Evolutionary conservation across 306 rosid species (phyloP).

Genomic region (Quercus ilex): DNA sequence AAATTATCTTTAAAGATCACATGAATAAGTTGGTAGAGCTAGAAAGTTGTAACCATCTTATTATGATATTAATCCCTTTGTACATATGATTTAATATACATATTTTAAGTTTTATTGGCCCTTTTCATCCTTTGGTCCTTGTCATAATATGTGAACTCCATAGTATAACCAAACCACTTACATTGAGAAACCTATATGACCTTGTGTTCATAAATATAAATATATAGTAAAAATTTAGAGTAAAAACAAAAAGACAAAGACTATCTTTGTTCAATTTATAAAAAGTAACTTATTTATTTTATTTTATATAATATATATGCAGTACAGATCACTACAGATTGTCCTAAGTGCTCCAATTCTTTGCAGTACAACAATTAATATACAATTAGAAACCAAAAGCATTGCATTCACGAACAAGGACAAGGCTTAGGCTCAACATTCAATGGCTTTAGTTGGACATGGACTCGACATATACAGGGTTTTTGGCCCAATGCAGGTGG

Average conservation of each 20-base stretch:
- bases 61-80: background rate
- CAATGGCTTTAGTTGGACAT: background rate
- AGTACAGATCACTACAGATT: background rate
- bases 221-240: too few species aligned
- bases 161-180: background rate
- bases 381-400: too few species aligned
- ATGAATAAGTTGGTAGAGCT: background rate
- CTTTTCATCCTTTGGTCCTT: background rate
- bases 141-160: background rate
- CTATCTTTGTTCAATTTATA: background rate
- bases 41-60: background rate
- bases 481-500: background rate
- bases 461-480: background rate
- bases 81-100: background rate
- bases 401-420: too few species aligned
- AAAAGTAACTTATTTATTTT: background rate
- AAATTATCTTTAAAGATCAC: background rate
- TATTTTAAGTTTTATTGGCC: background rate
- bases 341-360: background rate
- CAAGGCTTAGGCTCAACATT: too few species aligned
- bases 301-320: too few species aligned
- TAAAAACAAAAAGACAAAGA: too few species aligned
- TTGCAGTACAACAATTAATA: background rate
- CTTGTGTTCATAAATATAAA: background rate
- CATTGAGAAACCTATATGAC: background rate